A percentile compares a stretch with the other conserved stretches of the same genome.
Conservation (phyloP, 805 yeast species). For the Candida sanyiensis region DNA sequence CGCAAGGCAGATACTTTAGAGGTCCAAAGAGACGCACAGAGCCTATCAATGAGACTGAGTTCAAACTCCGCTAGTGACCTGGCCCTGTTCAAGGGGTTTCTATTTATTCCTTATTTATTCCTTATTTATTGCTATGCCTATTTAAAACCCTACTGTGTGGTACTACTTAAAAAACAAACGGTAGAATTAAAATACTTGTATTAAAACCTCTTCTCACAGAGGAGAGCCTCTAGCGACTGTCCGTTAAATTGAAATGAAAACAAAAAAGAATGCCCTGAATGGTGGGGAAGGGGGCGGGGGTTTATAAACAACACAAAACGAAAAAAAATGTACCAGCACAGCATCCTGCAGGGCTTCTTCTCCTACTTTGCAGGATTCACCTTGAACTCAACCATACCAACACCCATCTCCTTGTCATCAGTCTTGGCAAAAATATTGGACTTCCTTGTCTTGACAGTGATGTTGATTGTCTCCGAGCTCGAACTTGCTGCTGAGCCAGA, state of each 20-base stretch:
- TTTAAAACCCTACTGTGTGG: too few relatives aligned
- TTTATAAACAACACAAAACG: too few relatives aligned
- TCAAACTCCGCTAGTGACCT: slow-evolving; percentile 10
- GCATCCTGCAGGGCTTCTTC: too few relatives aligned
- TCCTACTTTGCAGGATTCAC: slow-evolving; percentile 6
- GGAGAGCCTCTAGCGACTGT: too few relatives aligned
- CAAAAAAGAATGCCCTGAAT: too few relatives aligned
- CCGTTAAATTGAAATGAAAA: too few relatives aligned
- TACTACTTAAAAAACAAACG: too few relatives aligned
- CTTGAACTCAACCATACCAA: slow-evolving; percentile 18
- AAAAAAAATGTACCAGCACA: too few relatives aligned
- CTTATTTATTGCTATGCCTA: slow-evolving; percentile 5
- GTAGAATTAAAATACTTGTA: too few relatives aligned
- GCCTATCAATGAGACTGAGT: slow-evolving; percentile 22
- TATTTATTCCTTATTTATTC: slow-evolving; percentile 1
- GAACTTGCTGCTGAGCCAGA: slow-evolving; percentile 6
- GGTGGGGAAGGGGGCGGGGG: too few relatives aligned
- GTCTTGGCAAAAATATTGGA: neutral
- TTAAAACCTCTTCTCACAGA: too few relatives aligned
- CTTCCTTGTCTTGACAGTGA: neutral
- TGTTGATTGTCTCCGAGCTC: slow-evolving; percentile 2
- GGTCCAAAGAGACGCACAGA: slow-evolving; percentile 20
- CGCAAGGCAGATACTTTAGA: slow-evolving; percentile 24
- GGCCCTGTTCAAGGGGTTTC: neutral
- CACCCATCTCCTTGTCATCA: slow-evolving; percentile 12